These are phyloP conservation scores for Trametes villosa DNA, from an alignment of 768 basidiomycete species.

Conservation along the genomic window DNA sequence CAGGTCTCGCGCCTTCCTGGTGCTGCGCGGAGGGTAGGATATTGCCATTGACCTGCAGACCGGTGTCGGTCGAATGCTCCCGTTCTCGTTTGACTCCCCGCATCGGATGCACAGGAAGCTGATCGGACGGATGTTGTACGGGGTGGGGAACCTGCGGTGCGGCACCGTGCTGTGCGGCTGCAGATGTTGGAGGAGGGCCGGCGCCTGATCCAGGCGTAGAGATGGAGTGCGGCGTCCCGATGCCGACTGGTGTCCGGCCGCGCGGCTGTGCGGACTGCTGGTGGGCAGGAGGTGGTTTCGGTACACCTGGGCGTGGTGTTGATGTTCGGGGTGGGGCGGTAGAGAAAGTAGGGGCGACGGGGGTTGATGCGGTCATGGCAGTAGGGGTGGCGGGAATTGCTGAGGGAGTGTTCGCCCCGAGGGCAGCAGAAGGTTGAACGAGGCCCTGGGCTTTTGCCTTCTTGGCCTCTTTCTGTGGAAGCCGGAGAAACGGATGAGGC, in stretches of 20 bases:
- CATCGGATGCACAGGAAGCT: background rate
- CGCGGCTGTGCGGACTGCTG: constrained; percentile 30
- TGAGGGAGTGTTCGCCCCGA: constrained; percentile 5
- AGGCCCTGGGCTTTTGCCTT: constrained; percentile 57
- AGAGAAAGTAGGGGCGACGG: constrained; percentile 2
- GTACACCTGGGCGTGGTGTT: constrained; percentile 25
- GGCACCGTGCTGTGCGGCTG: constrained; percentile 9
- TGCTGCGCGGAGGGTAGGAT: background rate
- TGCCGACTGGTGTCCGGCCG: constrained; percentile 31
- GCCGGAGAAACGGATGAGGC: background rate
- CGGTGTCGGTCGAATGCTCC: constrained; percentile 19
- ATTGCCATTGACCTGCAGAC: constrained; percentile 16
- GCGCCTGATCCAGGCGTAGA: constrained; percentile 18
- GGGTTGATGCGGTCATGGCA: constrained; percentile 14
- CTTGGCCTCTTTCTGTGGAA: constrained; percentile 68
- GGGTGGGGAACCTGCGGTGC: constrained; percentile 3
- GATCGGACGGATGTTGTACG: background rate
- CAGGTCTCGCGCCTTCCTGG: constrained; percentile 4
- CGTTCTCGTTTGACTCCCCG: constrained; percentile 32
- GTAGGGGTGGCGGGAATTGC: constrained; percentile 20
- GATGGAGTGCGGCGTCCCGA: constrained; percentile 29
- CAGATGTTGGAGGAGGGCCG: constrained; percentile 1
- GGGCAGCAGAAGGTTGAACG: constrained; percentile 27
- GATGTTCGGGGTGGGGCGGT: constrained; percentile 19
- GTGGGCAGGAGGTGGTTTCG: constrained; percentile 19